Evolutionary conservation across 164 flowering plant species (phyloP), one percentile per base, ranked within the genome.

Genomic region (Saururus chinensis): DNA sequence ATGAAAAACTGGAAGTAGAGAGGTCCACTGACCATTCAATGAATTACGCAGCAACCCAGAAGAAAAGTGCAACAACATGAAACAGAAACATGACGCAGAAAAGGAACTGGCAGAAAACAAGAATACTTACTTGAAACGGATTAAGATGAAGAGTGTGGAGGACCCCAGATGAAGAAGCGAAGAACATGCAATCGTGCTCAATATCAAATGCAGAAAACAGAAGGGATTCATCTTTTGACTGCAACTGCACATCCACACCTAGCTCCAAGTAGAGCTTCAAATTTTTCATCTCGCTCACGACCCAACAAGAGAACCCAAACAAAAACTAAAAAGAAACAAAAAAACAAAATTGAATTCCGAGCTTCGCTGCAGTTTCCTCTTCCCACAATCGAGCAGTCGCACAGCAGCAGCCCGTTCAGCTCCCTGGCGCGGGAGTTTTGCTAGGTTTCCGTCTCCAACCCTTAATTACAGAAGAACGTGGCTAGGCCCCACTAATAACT

Each of bases 171-270:
- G 97, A 85, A 40, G 98, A 87, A 65, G 88, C 83, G 66, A 88
- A 93, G 78, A 93, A 88, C 63, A 90, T 30, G 49, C 97, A 90
- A 70, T 81, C 82, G 13, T 78, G 83, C 65, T 93, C 97, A 65
- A 90, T 77, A 54, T 93, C 99, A 63, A 84, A 63, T 0, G 97
- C 85, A 41, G 85, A 81, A 71, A 81, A 74, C 19, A 68, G 67
- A 4, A 88, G 19, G 10, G 26, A 56, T 72, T 93, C 96, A 14
- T 76, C 80, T 11, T 64, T 62, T 0, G 83, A 79, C 56, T 75
- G 89, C 54, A 93, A 68, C 41, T 80, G 67, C 41, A 90, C 64
- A 20, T 67, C 70, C 61, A 70, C 58, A 20, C 75, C 56, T 14
- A 75, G 57, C 71, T 87, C 86, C 40, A 78, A 74, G 40, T 68